Evolutionary conservation across 306 rosid species (phyloP), one percentile per base, ranked within the genome.

Genomic region (Boehmeria nivea): DNA sequence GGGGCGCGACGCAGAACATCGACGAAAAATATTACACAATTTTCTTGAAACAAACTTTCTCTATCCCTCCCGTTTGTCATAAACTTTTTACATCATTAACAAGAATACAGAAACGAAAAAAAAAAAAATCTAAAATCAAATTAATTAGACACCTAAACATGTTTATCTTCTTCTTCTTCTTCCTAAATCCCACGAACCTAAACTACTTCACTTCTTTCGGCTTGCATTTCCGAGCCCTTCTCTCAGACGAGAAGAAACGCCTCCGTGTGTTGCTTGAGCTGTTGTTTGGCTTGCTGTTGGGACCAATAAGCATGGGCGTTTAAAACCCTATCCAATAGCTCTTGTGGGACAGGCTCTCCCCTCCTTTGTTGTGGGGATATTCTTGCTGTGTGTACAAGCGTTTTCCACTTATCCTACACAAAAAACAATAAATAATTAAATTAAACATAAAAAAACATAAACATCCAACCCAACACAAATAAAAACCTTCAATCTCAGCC

Each of bases 281-380:
- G 95, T 57, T 83, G 85, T 57, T 79, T 88, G 54, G 86, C 77
- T 60, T 84, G 94, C 45, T 80, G 90, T 21, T 80, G 85, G 71
- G 95, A 83, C 97, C 97, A 88, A 67, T 67, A 82, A 10, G 91
- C 80, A 5, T 88, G 91, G 26, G 97, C 93, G 4, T 63, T 43
- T 48, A 88, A 56, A 75, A 88, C 97, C 70, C 97, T 73, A 54
- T 88, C 95, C 86, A 88, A 72, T 44, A 88, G 95, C 43, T 85
- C 84, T 63, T 88, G 97, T 0, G 97, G 97, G 10, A 88, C 97
- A 38, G 97, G 95, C 62, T 88, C 88, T 46, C 97, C 97, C 70
- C 97, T 78, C 62, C 97, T 83, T 60, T 88, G 97, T 54, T 81
- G 97, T 2, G 97, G 95, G 46, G 97, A 76, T 72, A 88, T 88